Percentiles rank a stretch among this genome's conserved stretches.
phyloP scores from a whole-genome alignment of 768 basidiomycete genomes.

The Leccinum barrowsii region DNA sequence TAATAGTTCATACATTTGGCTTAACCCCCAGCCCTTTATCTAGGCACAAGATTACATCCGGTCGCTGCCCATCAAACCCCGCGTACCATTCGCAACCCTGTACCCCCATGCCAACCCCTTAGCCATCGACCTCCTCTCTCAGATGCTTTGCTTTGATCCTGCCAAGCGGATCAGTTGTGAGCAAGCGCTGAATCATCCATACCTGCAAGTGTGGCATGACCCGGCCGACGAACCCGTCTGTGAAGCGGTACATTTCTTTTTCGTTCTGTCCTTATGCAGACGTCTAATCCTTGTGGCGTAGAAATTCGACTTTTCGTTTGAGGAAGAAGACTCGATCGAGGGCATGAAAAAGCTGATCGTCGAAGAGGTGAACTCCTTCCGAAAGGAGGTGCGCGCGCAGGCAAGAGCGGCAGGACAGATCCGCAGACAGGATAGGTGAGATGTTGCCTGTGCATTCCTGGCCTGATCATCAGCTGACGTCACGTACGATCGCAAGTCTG shows the following conservation, averaged over 20 bases:
- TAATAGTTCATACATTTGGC: not conserved
- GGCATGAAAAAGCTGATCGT: slow-evolving; percentile 97
- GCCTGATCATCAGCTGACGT: not conserved
- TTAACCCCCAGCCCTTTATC: slow-evolving; percentile 7
- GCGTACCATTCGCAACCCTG: slow-evolving; percentile 85
- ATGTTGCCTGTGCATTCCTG: not conserved
- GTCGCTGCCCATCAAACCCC: slow-evolving; percentile 93
- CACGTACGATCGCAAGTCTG: slow-evolving; percentile 42
- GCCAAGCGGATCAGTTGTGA: slow-evolving; percentile 95
- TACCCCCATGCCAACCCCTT: slow-evolving; percentile 94
- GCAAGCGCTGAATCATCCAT: slow-evolving; percentile 92
- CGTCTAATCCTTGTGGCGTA: not conserved
- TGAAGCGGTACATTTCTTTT: slow-evolving; percentile 51
- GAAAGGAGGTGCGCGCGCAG: slow-evolving; percentile 85
- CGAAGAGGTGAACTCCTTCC: slow-evolving; percentile 86
- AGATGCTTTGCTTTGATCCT: slow-evolving; percentile 94
- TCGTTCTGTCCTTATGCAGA: too few species aligned
- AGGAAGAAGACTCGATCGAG: slow-evolving; percentile 93
- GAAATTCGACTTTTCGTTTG: slow-evolving; percentile 96
- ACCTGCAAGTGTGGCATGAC: slow-evolving; percentile 96
- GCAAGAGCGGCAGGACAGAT: slow-evolving; percentile 69
- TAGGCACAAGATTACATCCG: slow-evolving; percentile 98
- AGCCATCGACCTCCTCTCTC: slow-evolving; percentile 88
- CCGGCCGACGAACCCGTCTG: slow-evolving; percentile 91
- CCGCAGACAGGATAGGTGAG: slow-evolving; percentile 72